Conservation (phyloP, 768 basidiomycete genomes). For the Pisolithus orientalis region DNA sequence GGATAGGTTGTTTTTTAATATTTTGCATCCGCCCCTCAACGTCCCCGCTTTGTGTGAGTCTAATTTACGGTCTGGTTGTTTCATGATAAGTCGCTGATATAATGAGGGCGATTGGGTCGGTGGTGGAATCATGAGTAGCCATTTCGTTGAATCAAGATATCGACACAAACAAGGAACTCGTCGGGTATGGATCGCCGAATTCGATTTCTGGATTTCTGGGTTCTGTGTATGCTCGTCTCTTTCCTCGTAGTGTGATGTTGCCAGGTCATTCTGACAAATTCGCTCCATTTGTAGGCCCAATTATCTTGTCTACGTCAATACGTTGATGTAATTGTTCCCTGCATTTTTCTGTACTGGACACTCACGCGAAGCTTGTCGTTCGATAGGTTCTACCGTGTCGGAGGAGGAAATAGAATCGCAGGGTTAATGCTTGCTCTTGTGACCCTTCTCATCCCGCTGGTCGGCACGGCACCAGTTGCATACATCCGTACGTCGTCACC, state of each 20-base stretch:
- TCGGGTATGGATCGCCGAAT: slow-evolving; percentile 91
- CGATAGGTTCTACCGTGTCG: slow-evolving; percentile 85
- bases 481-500: slow-evolving; percentile 67
- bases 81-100: background rate
- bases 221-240: slow-evolving; percentile 51
- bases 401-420: slow-evolving; percentile 77
- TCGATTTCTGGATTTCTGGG: slow-evolving; percentile 74
- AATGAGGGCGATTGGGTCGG: no score
- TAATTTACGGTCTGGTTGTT: background rate
- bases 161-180: slow-evolving; percentile 87
- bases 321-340: slow-evolving; percentile 51
- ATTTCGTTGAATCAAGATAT: slow-evolving; percentile 87
- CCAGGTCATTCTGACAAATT: no score
- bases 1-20: slow-evolving; percentile 73
- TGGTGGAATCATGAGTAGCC: slow-evolving; percentile 33
- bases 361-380: no score
- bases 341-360: background rate
- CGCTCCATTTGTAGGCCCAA: slow-evolving; percentile 47
- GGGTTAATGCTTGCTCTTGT: slow-evolving; percentile 80
- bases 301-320: slow-evolving; percentile 85
- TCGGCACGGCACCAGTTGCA: slow-evolving; percentile 87
- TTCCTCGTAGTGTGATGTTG: no score
- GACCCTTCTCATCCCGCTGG: slow-evolving; percentile 62
- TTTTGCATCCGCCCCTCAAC: slow-evolving; percentile 80
- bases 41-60: slow-evolving; percentile 77